phyloP scores from a whole-genome alignment of 495 filamentous ascomycete species.

The Penicillium steckii region DNA sequence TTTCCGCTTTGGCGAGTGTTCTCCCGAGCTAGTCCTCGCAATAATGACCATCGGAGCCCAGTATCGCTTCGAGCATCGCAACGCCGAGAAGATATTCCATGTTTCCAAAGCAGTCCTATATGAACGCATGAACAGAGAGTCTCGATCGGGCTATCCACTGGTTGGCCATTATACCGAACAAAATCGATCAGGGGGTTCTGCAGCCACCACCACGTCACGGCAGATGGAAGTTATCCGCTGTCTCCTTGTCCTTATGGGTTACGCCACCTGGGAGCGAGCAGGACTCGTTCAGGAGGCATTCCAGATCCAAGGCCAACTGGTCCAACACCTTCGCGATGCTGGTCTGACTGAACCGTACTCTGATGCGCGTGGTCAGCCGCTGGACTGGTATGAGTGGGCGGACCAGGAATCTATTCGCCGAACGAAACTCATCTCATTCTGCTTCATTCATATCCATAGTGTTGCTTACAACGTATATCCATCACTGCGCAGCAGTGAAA shows the following conservation, averaged over 20 bases:
- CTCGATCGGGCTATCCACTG: conserved; percentile 5
- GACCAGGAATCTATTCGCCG: conserved; percentile 39
- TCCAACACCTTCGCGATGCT: conserved; percentile 33
- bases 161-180: conserved; percentile 6
- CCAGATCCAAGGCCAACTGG: conserved; percentile 31
- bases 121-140: conserved; percentile 29
- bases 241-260: conserved; percentile 37
- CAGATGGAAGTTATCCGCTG: conserved; percentile 38
- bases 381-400: conserved; percentile 40
- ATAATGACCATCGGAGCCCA: conserved; percentile 39
- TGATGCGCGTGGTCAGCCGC: conserved; percentile 20
- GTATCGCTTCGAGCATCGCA: conserved; percentile 38
- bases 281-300: conserved; percentile 40
- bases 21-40: conserved; percentile 32
- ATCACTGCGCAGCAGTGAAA: conserved; percentile 38
- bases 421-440: conserved; percentile 39
- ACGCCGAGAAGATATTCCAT: conserved; percentile 35
- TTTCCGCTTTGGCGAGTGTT: conserved; percentile 32
- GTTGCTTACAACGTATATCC: conserved; percentile 41
- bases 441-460: conserved; percentile 40
- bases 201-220: conserved; percentile 16
- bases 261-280: conserved; percentile 38
- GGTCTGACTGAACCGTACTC: conserved; percentile 27
- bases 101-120: conserved; percentile 34
- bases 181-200: conserved; percentile 1